Evolutionary conservation across 2,329 filamentous ascomycete species (phyloP), one percentile per base, ranked within the genome.

Genomic region (Teratosphaeriaceae sp.): DNA sequence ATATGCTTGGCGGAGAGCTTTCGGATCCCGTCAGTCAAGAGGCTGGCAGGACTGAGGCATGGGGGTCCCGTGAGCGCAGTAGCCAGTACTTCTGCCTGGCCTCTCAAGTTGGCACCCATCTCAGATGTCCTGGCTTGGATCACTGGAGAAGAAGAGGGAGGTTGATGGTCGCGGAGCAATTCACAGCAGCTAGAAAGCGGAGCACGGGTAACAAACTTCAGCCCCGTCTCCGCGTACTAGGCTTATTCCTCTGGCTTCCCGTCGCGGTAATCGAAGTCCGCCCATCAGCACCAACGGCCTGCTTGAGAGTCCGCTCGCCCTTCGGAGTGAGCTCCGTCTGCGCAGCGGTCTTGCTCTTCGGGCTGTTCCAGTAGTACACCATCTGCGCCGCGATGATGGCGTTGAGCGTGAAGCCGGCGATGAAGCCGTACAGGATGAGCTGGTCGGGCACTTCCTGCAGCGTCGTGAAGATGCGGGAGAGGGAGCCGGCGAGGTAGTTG

Each of bases 381-480:
- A 98, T 92, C 72, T 98, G 92, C 29, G 76, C 68, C 12, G 89
- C 89, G 45, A 98, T 74, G 44, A 98, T 76, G 45, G 82, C 74
- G 67, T 98, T 98, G 56, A 98, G 78, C n/a, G 74, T 69, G 64
- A 96, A 96, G 21, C 88, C 92, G 6, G 88, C 87, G 43, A 97
- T 70, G 73, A 94, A 97, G 39, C 89, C 85, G 69, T 94, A 97
- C 20, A 98, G 77, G 58, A 98, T 97, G 46, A 97, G 75, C 68
- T 89, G 89, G 67, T 98, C 92, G 64, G 94, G 85, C 47, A 98
- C 92, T 72, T 98, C 92, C 62, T 97, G 89, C 45, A 98, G 73
- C 7, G 94, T 98, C 23, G 92, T 98, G 68, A 96, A 98, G 70
- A 98, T 94, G 62, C 92, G 85, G 20, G 88, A 86, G 45, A 97